Evolutionary conservation across 805 yeast species (phyloP), one percentile per base, ranked within the genome.

Genomic region (Monosporozyma servazzii): DNA sequence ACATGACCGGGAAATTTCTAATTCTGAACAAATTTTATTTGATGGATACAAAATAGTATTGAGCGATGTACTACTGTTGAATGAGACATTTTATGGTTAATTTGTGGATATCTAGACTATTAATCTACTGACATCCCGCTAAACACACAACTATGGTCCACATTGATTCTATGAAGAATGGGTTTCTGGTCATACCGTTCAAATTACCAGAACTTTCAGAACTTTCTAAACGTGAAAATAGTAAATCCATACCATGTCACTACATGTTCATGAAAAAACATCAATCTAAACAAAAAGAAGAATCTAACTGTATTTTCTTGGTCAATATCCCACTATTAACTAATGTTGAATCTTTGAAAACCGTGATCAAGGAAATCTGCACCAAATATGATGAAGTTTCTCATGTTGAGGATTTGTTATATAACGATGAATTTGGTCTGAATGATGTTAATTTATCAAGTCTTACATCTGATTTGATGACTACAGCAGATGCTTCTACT

Each of bases 281-380:
- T 62, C 69, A 76, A 23, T 68, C 74, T 44, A 62, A 67, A 42
- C 71, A 71, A 48, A 72, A 71, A 33, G 67, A 71, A 2, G 75
- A 76, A 33, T 66, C 75, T 20, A 76, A 77, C 48, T 72, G 86
- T 29, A 66, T 90, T n/a, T 90, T 90, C 68, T 64, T 84, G 5
- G 80, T 85, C 52, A 89, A 90, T 63, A 69, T 88, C 41, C 96
- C 97, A 1, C 69, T 83, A 21, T 75, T 77, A 52, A 75, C 88
- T 6, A 73, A 75, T 23, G 60, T 78, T 15, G 72, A 75, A 43
- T 71, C 71, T 36, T 62, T 88, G 47, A 83, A 80, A 60, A 74
- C 72, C 51, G 75, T 81, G 42, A 79, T 88, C 59, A 75, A 75
- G 50, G 69, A 74, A 13, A 73, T 85, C 1, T 80, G 86, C 48